Percentiles rank a stretch among this genome's conserved stretches.
phyloP scores from a whole-genome alignment of 75 land plant genomes.

The Chamaecyparis obtusa region DNA sequence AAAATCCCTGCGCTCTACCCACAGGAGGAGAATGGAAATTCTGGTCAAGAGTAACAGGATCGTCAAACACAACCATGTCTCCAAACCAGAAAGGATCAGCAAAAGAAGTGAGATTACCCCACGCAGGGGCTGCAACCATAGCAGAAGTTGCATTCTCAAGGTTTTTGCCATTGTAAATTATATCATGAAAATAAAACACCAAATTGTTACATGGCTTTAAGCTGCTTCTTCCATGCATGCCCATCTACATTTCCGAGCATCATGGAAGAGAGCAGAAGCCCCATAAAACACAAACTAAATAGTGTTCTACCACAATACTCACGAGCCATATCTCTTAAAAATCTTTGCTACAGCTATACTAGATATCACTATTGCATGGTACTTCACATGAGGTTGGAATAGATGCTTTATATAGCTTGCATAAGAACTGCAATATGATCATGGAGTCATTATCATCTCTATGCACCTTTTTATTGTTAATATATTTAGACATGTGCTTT shows the following conservation, averaged over 20 bases:
- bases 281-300: neutral
- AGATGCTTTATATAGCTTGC: no score
- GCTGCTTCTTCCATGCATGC: neutral
- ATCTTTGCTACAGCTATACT: no score
- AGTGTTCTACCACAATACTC: neutral
- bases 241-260: neutral
- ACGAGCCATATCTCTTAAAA: neutral
- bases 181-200: conserved; percentile 52
- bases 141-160: conserved; percentile 41
- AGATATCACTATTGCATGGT: no score
- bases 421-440: no score
- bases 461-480: no score
- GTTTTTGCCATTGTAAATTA: conserved; percentile 47
- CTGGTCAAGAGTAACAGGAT: conserved; percentile 50
- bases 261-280: neutral
- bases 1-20: conserved; percentile 55
- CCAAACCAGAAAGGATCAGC: conserved; percentile 41
- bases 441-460: no score
- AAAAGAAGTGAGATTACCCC: conserved; percentile 33
- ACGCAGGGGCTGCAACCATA: conserved; percentile 32
- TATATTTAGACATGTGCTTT: no score
- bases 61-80: conserved; percentile 47
- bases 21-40: conserved; percentile 34
- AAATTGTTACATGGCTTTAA: conserved; percentile 35
- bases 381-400: no score